phyloP scores from a whole-genome alignment of 768 basidiomycete species.

The Suillus spraguei region DNA sequence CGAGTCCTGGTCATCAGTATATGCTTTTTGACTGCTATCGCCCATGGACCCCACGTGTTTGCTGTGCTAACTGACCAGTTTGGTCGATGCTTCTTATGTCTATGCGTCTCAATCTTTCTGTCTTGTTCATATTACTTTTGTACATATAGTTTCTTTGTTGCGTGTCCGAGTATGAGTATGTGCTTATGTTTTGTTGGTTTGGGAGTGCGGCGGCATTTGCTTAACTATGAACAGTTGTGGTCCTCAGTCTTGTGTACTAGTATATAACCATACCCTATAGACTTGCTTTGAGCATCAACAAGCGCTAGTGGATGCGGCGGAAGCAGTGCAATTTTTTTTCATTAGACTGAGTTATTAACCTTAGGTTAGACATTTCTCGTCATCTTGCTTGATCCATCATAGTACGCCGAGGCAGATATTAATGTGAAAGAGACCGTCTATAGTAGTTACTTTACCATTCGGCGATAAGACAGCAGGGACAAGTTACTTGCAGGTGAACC shows the following conservation, averaged over 20 bases:
- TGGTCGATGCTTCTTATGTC: conserved; percentile 3
- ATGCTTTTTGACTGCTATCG: conserved; percentile 6
- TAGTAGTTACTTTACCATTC: neutral
- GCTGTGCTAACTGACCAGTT: neutral
- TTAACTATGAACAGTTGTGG: conserved; percentile 17
- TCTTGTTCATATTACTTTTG: conserved; percentile 7
- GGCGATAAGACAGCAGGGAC: conserved; percentile 8
- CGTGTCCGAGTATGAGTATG: conserved; percentile 6
- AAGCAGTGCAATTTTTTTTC: neutral
- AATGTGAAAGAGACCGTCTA: neutral
- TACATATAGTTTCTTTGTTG: conserved; percentile 2
- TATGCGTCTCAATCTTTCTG: conserved; percentile 7
- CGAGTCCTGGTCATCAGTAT: conserved; percentile 11
- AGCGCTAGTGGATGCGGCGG: neutral
- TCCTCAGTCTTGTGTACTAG: conserved; percentile 1
- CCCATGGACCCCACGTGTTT: conserved; percentile 3
- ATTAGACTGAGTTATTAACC: neutral
- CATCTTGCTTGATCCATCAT: neutral
- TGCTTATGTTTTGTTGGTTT: conserved; percentile 7
- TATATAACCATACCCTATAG: conserved; percentile 15
- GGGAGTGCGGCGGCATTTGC: conserved; percentile 4
- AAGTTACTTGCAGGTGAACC: neutral
- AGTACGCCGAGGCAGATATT: neutral
- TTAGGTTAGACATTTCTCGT: neutral
- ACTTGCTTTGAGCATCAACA: conserved; percentile 12